A percentile compares a stretch with the other conserved stretches of the same genome.
phyloP scores from a whole-genome alignment of 192 early-diverging fungal genomes.

The Spizellomyces punctatus region DNA sequence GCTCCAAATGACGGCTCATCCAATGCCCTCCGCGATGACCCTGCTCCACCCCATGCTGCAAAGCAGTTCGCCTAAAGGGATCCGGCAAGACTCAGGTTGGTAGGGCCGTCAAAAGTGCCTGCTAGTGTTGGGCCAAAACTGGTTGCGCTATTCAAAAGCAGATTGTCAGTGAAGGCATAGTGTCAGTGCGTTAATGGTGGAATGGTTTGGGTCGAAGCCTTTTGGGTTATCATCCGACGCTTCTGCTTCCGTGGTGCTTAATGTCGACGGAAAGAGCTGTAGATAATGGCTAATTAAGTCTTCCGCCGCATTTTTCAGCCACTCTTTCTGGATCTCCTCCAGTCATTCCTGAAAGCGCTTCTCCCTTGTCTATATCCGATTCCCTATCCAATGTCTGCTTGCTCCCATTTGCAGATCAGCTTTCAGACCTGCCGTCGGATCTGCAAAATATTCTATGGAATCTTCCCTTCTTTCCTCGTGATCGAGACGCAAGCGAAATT shows the following conservation, averaged over 20 bases:
- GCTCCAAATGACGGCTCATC: neutral
- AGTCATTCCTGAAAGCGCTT: neutral
- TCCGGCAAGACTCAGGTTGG: neutral
- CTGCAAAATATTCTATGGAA: slow-evolving; percentile 28
- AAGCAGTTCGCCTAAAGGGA: neutral
- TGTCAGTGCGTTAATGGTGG: too few species aligned
- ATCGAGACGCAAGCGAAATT: neutral
- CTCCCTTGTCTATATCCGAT: neutral
- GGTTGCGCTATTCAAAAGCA: too few species aligned
- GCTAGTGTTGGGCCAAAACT: too few species aligned
- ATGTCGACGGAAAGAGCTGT: neutral
- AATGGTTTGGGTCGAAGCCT: too few species aligned
- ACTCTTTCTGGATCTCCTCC: neutral
- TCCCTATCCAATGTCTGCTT: neutral
- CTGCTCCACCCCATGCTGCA: neutral
- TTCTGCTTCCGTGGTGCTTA: neutral
- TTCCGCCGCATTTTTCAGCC: neutral
- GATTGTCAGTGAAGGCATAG: too few species aligned
- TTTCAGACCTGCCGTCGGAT: slow-evolving; percentile 33
- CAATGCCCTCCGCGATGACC: neutral
- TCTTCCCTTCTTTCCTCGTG: slow-evolving; percentile 28
- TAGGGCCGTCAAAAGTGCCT: neutral
- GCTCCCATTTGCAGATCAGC: neutral
- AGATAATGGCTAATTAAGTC: neutral
- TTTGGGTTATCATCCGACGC: too few species aligned